A percentile compares a stretch with the other conserved stretches of the same genome.
These are phyloP conservation scores for Otatea glauca DNA, from an alignment of 176 grass and related monocot species.

Conservation along the genomic window DNA sequence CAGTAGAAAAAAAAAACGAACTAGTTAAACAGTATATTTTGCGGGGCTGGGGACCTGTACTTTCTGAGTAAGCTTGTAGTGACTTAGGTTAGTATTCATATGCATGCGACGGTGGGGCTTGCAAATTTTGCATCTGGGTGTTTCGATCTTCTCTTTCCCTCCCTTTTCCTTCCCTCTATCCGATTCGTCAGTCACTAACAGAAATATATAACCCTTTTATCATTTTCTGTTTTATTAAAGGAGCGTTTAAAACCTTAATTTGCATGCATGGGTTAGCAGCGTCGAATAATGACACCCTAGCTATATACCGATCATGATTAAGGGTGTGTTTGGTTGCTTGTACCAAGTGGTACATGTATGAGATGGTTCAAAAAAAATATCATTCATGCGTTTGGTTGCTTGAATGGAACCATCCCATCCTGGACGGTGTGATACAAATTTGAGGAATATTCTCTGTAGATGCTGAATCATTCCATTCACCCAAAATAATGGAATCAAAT, in stretches of 20 bases:
- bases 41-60: constrained; percentile 36
- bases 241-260: background rate
- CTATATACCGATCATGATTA: background rate
- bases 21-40: constrained; percentile 34
- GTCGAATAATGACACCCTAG: background rate
- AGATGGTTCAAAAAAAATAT: too few relatives aligned
- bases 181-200: background rate
- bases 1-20: background rate
- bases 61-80: background rate
- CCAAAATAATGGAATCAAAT: too few relatives aligned
- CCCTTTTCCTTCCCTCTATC: background rate
- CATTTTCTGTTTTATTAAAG: background rate
- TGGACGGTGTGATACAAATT: too few relatives aligned
- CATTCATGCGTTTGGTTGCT: too few relatives aligned
- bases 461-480: too few relatives aligned
- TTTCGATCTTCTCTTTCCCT: background rate
- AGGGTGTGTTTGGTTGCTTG: too few relatives aligned
- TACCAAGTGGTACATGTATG: too few relatives aligned
- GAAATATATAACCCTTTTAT: background rate
- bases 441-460: too few relatives aligned
- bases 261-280: background rate
- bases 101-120: background rate
- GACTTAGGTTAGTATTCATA: background rate
- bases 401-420: too few relatives aligned
- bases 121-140: background rate